A percentile compares a stretch with the other conserved stretches of the same genome.
phyloP scores from a whole-genome alignment of 306 rosid genomes.

The Ceratonia siliqua region DNA sequence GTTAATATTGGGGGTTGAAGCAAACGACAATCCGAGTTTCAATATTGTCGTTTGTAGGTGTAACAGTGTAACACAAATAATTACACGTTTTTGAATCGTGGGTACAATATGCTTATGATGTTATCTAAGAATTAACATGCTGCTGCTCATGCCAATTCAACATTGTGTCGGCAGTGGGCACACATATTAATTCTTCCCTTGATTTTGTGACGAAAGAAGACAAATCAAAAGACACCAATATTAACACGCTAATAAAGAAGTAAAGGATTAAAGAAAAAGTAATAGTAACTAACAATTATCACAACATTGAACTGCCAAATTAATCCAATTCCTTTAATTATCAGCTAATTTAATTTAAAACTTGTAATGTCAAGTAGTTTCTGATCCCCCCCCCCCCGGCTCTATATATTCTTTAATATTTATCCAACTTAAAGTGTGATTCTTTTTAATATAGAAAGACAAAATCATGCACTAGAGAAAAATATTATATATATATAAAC shows the following conservation, averaged over 20 bases:
- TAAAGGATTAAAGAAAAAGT: not conserved
- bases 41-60: constrained; percentile 40
- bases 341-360: not conserved
- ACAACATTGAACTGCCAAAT: not conserved
- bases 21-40: constrained; percentile 46
- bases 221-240: not conserved
- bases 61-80: constrained; percentile 1
- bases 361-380: not conserved
- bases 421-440: too few relatives aligned
- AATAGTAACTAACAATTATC: not conserved
- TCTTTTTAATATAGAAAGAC: too few relatives aligned
- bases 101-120: constrained; percentile 11
- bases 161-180: constrained; percentile 36
- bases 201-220: constrained; percentile 22
- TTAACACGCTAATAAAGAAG: not conserved
- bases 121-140: constrained; percentile 2
- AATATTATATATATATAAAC: too few relatives aligned
- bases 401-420: too few relatives aligned
- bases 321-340: not conserved
- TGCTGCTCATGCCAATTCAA: constrained; percentile 19
- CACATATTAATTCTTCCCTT: constrained; percentile 4
- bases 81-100: constrained; percentile 25
- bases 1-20: constrained; percentile 24
- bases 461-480: too few relatives aligned
- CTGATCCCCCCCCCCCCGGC: too few relatives aligned